Base-by-base conservation (phyloP, 768 basidiomycete species). In the Chalciporus pseudorubinellus region DNA sequence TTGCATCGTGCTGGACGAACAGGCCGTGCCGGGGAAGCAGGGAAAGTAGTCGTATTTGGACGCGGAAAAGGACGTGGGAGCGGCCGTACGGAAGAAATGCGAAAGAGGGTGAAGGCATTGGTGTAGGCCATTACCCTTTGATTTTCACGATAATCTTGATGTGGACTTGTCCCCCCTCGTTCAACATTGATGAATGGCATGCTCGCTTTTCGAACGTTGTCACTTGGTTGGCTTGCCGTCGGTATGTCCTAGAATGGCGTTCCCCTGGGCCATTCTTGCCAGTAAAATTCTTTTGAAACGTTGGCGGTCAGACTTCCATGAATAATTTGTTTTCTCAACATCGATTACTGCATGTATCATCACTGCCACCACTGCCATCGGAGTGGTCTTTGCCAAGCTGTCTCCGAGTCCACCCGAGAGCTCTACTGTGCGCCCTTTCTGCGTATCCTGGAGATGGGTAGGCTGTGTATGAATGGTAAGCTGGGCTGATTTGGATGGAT, bases 1-100 rank as follows among this genome's bases (percentile, higher is more conserved):
- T 67, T 97, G 53, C 94, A 97, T 70, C 84, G 94, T 4, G 94
- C 94, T 0, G 94, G 94, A 14, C 73, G 94, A 42, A 79, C 88
- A 0, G 92, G 85, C 2, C 73, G 92, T 26, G 91, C 90, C 4
- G 89, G 89, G 0, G 67, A 77, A 62, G 64, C 68, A 22, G 89
- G 88, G 1, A 83, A 77, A 57, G 90, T 92, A 0, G 82, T 92
- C 3, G 72, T 92, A 6, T 92, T 92, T 61, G 86, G 85, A 28
- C 89, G 85, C 66, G 70, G 72, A 59, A 78, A 76, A 50, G 88
- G 87, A 1, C 72, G 87, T 19, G 86, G 87, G 2, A 80, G 82
- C 46, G 70, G 69, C 34, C 73, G 70, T 53, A 72, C 77, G 24
- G 76, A 73, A 63, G 78, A 81, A 24, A 75, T 84, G 40, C 74